These are phyloP conservation scores for Globisporangium apiculatum DNA, from an alignment of 352 stramenopile species.

Conservation along the genomic window DNA sequence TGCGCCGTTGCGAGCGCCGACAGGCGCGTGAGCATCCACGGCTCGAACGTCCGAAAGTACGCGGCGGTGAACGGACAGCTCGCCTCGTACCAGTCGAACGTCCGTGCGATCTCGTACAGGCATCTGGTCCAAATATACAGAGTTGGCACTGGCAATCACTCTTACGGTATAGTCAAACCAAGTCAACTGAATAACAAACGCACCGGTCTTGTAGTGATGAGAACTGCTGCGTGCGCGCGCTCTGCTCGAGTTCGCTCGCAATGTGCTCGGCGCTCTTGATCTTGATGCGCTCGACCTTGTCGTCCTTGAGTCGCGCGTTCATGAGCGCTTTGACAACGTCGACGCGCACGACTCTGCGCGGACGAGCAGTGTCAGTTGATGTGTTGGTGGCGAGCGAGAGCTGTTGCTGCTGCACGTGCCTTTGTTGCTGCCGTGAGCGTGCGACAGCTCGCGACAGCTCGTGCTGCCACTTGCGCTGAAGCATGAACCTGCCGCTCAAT, in stretches of 20 bases:
- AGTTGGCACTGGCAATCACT: too few species aligned
- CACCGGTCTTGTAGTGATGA: slow-evolving; percentile 61
- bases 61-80: slow-evolving; percentile 50
- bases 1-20: slow-evolving; percentile 55
- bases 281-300: slow-evolving; percentile 67
- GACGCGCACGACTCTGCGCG: slow-evolving; percentile 51
- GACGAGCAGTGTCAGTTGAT: slow-evolving; percentile 10
- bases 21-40: slow-evolving; percentile 70
- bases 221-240: slow-evolving; percentile 21
- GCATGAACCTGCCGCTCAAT: slow-evolving; percentile 36
- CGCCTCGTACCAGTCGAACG: slow-evolving; percentile 64
- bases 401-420: slow-evolving; percentile 18
- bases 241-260: slow-evolving; percentile 48
- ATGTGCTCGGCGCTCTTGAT: slow-evolving; percentile 52
- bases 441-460: slow-evolving; percentile 31
- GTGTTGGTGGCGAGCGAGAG: slow-evolving; percentile 25
- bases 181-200: neutral
- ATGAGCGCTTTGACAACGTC: slow-evolving; percentile 66
- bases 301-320: slow-evolving; percentile 65
- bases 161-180: too few species aligned
- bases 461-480: slow-evolving; percentile 54
- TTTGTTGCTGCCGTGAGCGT: slow-evolving; percentile 27
- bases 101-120: slow-evolving; percentile 62
- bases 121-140: slow-evolving; percentile 23
- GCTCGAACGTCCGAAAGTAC: slow-evolving; percentile 61